Percentiles rank a stretch among this genome's conserved stretches.
Conservation (phyloP, 345 rosid genomes). For the Eucalyptus caleyi region DNA sequence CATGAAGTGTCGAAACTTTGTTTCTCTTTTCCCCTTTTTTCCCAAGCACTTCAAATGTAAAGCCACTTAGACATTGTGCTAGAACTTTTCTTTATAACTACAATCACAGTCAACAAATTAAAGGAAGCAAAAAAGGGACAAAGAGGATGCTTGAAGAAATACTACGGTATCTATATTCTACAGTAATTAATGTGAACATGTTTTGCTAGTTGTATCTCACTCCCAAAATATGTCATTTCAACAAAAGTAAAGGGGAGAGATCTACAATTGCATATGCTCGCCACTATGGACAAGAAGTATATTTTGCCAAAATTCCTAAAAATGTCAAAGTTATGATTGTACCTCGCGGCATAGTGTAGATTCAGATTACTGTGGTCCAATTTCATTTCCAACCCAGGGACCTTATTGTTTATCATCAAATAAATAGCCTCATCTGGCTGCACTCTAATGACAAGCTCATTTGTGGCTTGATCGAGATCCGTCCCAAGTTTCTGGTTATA, state of each 20-base stretch:
- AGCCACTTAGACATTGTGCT: background rate
- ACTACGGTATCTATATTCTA: background rate
- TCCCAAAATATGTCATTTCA: background rate
- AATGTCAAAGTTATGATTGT: background rate
- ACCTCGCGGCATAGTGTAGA: conserved; percentile 89
- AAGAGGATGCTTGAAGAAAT: background rate
- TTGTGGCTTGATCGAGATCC: conserved; percentile 70
- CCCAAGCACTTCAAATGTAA: background rate
- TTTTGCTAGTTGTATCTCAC: background rate
- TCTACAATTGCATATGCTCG: background rate
- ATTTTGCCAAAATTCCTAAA: background rate
- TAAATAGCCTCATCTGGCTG: conserved; percentile 96
- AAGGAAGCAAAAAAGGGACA: background rate
- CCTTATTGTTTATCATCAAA: conserved; percentile 90
- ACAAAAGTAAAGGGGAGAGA: background rate
- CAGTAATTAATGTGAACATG: background rate
- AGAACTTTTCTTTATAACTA: background rate
- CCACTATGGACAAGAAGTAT: background rate
- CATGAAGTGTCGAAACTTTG: background rate
- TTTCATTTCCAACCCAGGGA: conserved; percentile 96
- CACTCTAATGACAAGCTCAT: conserved; percentile 89
- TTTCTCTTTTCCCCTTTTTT: background rate
- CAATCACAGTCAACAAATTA: background rate
- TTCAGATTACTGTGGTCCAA: conserved; percentile 77
- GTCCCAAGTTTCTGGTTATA: conserved; percentile 57